phyloP scores from a whole-genome alignment of 2,329 filamentous ascomycete genomes.

The Ustilaginoidea virens region DNA sequence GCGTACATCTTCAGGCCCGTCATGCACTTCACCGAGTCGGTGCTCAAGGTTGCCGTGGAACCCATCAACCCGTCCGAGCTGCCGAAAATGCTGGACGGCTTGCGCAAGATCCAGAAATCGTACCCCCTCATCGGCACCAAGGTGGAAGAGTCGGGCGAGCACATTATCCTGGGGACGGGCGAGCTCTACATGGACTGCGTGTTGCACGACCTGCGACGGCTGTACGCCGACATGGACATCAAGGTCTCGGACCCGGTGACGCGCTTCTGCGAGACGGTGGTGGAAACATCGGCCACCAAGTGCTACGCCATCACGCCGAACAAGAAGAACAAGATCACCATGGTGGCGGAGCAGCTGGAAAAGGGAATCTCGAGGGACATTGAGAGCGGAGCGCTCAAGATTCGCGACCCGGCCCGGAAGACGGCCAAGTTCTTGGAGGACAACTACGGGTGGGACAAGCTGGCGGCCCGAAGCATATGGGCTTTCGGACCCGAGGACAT shows the following conservation, averaged over 20 bases:
- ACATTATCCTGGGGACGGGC: conserved; percentile 86
- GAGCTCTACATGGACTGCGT: conserved; percentile 99
- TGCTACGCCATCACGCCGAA: conserved; percentile 97
- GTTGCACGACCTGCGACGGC: conserved; percentile 73
- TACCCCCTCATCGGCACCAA: conserved; percentile 94
- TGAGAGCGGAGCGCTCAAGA: conserved; percentile 76
- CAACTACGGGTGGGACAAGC: conserved; percentile 90
- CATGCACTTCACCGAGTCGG: conserved; percentile 89
- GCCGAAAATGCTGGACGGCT: conserved; percentile 94
- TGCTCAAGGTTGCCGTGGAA: conserved; percentile 95
- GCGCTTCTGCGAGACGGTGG: conserved; percentile 92
- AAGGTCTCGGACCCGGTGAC: conserved; percentile 98
- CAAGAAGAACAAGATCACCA: conserved; percentile 98
- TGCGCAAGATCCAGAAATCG: conserved; percentile 94
- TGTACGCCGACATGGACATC: conserved; percentile 99
- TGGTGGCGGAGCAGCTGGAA: conserved; percentile 92
- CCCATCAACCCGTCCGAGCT: conserved; percentile 96
- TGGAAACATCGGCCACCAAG: conserved; percentile 93
- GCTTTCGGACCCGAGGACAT: conserved; percentile 93
- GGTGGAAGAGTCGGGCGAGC: conserved; percentile 94
- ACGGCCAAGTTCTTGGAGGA: conserved; percentile 96
- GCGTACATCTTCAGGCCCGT: conserved; percentile 92
- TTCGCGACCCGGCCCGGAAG: conserved; percentile 82
- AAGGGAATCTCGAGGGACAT: conserved; percentile 92
- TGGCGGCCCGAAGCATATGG: conserved; percentile 93